phyloP scores from a whole-genome alignment of 225 moss, liverwort and hornwort species.

The Polytrichum formosum region DNA sequence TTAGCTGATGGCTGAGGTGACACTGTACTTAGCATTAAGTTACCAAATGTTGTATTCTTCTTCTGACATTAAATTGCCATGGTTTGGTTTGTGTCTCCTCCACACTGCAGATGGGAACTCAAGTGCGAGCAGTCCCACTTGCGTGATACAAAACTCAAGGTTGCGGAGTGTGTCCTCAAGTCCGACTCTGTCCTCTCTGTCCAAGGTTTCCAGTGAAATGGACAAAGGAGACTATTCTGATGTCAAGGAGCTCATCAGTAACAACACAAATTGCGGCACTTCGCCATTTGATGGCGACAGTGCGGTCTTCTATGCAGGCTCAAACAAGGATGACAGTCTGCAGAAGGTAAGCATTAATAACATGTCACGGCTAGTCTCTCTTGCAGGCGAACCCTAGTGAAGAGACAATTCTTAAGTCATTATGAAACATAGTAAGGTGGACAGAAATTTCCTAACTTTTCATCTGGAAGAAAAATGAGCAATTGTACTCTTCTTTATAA shows the following conservation, averaged over 20 bases:
- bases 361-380: too few species aligned
- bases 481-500: too few species aligned
- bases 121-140: constrained; percentile 12
- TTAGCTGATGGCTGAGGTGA: too few species aligned
- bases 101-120: constrained; percentile 13
- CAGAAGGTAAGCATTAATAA: constrained; percentile 21
- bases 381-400: too few species aligned
- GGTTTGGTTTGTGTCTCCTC: not conserved
- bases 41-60: not conserved
- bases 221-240: constrained; percentile 44
- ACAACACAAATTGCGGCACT: constrained; percentile 26
- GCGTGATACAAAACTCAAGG: constrained; percentile 19
- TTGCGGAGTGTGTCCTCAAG: constrained; percentile 9
- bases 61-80: not conserved
- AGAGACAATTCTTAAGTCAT: too few species aligned
- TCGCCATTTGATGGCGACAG: constrained; percentile 36
- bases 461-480: not conserved
- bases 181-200: constrained; percentile 12
- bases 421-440: too few species aligned
- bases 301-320: constrained; percentile 24
- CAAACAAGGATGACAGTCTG: constrained; percentile 30
- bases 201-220: constrained; percentile 20
- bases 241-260: constrained; percentile 45
- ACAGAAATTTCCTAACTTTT: too few species aligned
- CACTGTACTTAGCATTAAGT: not conserved